Conservation (phyloP, 2,329 filamentous ascomycete genomes). For the Colletotrichum karsti region DNA sequence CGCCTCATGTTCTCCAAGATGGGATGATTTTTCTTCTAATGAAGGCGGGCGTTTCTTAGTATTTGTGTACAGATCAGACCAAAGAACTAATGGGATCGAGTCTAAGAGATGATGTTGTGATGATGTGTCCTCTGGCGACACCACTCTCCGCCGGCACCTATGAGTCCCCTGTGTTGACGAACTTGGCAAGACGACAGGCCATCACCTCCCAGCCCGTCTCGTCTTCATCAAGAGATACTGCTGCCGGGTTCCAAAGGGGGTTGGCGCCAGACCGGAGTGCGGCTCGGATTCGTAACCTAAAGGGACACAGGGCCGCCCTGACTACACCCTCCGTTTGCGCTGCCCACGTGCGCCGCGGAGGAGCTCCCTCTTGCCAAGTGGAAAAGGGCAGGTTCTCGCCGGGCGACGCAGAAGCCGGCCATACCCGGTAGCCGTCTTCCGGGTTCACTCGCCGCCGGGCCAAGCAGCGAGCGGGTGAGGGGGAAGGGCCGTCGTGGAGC, state of each 20-base stretch:
- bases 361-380: background rate
- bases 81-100: background rate
- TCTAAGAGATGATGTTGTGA: background rate
- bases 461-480: background rate
- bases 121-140: background rate
- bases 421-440: background rate
- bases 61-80: background rate
- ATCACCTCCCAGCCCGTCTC: background rate
- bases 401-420: background rate
- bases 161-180: background rate
- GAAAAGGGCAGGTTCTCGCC: background rate
- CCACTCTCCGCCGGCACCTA: background rate
- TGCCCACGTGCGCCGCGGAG: background rate
- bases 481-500: background rate
- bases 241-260: background rate
- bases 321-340: background rate
- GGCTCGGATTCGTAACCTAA: conserved; percentile 1
- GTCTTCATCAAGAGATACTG: background rate
- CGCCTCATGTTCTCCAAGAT: conserved; percentile 7
- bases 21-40: background rate
- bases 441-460: background rate
- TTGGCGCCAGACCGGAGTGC: background rate
- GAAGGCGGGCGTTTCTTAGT: background rate
- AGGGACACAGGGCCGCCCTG: background rate
- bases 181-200: background rate